Evolutionary conservation across 2,329 filamentous ascomycete species (phyloP).

Genomic region (Colletotrichum ledebouriae): DNA sequence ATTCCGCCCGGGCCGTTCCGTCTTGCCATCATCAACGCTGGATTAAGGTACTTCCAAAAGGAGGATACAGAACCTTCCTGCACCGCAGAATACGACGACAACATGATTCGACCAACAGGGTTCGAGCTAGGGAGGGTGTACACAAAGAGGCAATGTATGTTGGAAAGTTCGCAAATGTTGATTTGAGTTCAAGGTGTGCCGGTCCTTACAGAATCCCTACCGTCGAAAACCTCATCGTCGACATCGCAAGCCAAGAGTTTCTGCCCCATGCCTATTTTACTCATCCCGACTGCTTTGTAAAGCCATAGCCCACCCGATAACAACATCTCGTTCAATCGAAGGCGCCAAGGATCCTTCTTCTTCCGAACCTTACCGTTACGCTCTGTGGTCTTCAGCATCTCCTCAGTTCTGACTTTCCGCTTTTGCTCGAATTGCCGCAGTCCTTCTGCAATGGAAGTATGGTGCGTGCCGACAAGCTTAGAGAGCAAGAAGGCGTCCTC

Average conservation of each 20-base stretch:
- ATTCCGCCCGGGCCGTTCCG: no score
- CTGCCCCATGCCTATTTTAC: slow-evolving; percentile 29
- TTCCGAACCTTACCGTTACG: slow-evolving; percentile 27
- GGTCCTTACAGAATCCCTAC: neutral
- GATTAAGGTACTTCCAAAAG: no score
- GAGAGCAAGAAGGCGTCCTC: slow-evolving; percentile 66
- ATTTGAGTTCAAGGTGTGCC: neutral
- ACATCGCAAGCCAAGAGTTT: slow-evolving; percentile 34
- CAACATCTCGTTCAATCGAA: slow-evolving; percentile 23
- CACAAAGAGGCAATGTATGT: no score
- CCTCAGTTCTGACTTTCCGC: slow-evolving; percentile 25
- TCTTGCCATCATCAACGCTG: no score
- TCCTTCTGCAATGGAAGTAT: neutral
- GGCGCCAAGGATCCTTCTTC: slow-evolving; percentile 30
- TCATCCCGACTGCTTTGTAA: slow-evolving; percentile 22
- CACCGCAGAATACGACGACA: no score
- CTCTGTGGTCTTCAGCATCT: slow-evolving; percentile 24
- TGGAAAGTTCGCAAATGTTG: neutral
- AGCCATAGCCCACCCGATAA: slow-evolving; percentile 31
- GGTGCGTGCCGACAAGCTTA: slow-evolving; percentile 50
- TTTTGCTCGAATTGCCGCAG: slow-evolving; percentile 20
- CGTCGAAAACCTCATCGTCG: slow-evolving; percentile 15
- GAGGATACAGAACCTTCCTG: no score
- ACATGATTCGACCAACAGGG: no score
- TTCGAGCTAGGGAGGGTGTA: no score